Evolutionary conservation across 306 rosid genomes (phyloP).

Genomic region (Leucaena leucocephala): DNA sequence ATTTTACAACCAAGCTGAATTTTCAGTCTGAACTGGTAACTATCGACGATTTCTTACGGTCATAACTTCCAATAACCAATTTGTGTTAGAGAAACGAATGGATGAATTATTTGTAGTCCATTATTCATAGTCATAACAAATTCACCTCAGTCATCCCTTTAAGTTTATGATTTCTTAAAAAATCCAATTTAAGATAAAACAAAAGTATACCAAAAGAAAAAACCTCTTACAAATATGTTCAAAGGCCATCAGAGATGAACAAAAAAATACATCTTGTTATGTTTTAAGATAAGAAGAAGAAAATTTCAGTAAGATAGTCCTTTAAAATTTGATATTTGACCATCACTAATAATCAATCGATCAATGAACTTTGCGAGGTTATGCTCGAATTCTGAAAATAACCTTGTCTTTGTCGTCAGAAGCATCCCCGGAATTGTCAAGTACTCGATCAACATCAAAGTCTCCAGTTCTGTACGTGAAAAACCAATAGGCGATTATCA

Average conservation of each 20-base stretch:
- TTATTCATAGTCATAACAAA: not conserved
- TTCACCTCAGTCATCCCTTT: constrained; percentile 7
- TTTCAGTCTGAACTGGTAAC: constrained; percentile 5
- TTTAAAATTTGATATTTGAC: not conserved
- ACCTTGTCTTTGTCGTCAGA: constrained; percentile 67
- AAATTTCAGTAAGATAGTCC: not conserved
- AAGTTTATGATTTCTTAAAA: constrained; percentile 7
- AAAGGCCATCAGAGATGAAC: not conserved
- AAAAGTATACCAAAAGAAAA: not conserved
- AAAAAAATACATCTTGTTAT: not conserved
- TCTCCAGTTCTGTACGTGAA: constrained; percentile 52
- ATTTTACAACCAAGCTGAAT: constrained; percentile 1
- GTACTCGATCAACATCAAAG: constrained; percentile 51
- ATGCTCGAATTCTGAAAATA: constrained; percentile 19
- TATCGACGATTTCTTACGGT: not conserved
- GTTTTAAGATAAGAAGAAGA: constrained; percentile 9
- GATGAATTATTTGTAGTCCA: not conserved
- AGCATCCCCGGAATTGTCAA: constrained; percentile 48
- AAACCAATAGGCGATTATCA: constrained; percentile 65
- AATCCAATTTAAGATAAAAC: not conserved
- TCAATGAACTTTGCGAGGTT: not conserved
- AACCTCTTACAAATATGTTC: not conserved
- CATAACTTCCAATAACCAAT: not conserved
- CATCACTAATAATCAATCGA: not conserved
- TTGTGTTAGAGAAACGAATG: not conserved